Conservation (phyloP, 176 grass and related monocot genomes). For the Secale cereale region DNA sequence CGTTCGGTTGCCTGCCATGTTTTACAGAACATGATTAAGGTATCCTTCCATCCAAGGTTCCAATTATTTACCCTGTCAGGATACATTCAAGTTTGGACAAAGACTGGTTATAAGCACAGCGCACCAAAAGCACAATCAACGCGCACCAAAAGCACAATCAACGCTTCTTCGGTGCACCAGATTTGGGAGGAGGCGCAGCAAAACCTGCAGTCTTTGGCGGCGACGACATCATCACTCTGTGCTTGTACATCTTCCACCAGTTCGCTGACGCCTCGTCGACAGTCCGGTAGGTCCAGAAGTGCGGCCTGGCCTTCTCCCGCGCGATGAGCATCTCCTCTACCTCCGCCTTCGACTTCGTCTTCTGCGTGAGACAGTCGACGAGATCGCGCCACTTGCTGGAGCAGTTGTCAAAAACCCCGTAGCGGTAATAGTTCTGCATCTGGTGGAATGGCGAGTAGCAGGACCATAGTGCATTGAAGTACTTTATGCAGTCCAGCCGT, state of each 20-base stretch:
- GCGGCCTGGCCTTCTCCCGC: constrained; percentile 58
- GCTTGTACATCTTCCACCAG: constrained; percentile 73
- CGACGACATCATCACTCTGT: constrained; percentile 4
- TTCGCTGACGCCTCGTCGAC: constrained; percentile 64
- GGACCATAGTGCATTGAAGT: constrained; percentile 87
- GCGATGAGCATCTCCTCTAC: constrained; percentile 61
- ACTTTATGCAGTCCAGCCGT: constrained; percentile 67
- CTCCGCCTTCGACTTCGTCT: constrained; percentile 53
- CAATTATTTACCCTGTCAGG: not conserved
- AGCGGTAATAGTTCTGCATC: constrained; percentile 83
- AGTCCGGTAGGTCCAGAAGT: constrained; percentile 78
- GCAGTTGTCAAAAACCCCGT: constrained; percentile 77
- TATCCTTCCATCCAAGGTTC: not conserved
- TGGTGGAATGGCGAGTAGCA: constrained; percentile 95
- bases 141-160: not conserved
- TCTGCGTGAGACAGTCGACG: constrained; percentile 66
- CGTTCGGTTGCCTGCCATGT: not conserved
- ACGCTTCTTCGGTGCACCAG: not conserved
- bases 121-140: not conserved
- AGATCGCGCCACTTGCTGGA: constrained; percentile 78
- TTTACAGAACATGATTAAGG: not conserved
- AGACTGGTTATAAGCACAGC: not conserved
- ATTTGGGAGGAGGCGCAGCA: not conserved
- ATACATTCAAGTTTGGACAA: not conserved
- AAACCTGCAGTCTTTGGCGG: not conserved